These are phyloP conservation scores for Coemansia sp. DNA, from an alignment of 192 early-diverging fungal genomes.

Conservation along the genomic window DNA sequence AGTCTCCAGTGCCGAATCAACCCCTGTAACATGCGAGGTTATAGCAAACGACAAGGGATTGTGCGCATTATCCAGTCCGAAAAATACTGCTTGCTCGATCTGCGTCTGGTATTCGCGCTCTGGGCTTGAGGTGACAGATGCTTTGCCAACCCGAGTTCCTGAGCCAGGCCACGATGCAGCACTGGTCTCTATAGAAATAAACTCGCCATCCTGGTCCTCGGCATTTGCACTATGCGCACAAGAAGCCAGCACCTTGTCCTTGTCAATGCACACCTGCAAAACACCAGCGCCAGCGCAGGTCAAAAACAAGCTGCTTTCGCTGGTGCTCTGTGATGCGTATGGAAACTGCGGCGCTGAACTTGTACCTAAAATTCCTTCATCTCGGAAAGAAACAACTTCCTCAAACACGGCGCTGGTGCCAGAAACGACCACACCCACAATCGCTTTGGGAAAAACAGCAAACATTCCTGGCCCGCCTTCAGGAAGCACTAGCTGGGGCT, in stretches of 20 bases:
- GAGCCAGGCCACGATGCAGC: neutral
- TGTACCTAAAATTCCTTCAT: constrained; percentile 21
- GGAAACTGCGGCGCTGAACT: constrained; percentile 5
- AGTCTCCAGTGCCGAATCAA: constrained; percentile 27
- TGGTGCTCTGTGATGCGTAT: constrained; percentile 6
- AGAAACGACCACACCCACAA: constrained; percentile 12
- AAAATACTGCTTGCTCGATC: constrained; percentile 54
- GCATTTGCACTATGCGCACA: neutral
- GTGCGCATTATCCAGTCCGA: constrained; percentile 12
- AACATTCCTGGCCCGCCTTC: constrained; percentile 25
- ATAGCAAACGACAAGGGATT: constrained; percentile 41
- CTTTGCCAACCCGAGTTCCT: constrained; percentile 3
- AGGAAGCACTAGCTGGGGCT: constrained; percentile 30
- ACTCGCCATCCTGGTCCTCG: neutral
- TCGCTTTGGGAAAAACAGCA: constrained; percentile 16
- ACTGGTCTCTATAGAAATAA: neutral
- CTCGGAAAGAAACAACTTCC: constrained; percentile 28
- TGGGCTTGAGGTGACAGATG: constrained; percentile 2
- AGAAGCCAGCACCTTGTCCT: neutral
- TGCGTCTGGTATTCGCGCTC: constrained; percentile 25
- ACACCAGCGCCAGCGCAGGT: constrained; percentile 34
- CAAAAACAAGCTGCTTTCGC: constrained; percentile 22
- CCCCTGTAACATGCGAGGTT: constrained; percentile 11
- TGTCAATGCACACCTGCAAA: constrained; percentile 27
- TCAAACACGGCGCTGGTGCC: constrained; percentile 18